These are phyloP conservation scores for Fraxinus americana DNA, from an alignment of 257 asterid species.

Conservation along the genomic window DNA sequence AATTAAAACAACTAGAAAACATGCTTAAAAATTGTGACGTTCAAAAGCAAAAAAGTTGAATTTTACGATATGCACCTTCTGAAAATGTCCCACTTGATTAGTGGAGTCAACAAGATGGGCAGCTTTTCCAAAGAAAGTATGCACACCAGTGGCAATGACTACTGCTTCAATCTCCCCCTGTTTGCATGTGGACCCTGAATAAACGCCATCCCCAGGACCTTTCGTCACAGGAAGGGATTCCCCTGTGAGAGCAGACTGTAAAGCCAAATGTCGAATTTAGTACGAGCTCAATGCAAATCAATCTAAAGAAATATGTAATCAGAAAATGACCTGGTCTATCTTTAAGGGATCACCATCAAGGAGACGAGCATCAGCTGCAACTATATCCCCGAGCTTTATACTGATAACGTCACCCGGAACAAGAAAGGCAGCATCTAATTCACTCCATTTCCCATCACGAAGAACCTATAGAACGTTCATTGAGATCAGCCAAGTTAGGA, in stretches of 20 bases:
- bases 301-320: not conserved
- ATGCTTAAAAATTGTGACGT: not conserved
- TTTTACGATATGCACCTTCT: slow-evolving; percentile 30
- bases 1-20: too few relatives aligned
- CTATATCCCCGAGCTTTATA: slow-evolving; percentile 44
- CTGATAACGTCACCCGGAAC: slow-evolving; percentile 44
- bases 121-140: slow-evolving; percentile 50
- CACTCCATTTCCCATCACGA: slow-evolving; percentile 27
- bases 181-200: slow-evolving; percentile 51
- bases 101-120: slow-evolving; percentile 53
- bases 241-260: slow-evolving; percentile 49
- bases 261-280: slow-evolving; percentile 7
- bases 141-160: slow-evolving; percentile 46
- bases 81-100: slow-evolving; percentile 49
- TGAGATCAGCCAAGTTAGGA: not conserved
- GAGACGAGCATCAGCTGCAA: slow-evolving; percentile 48
- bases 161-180: slow-evolving; percentile 51
- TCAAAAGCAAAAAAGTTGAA: not conserved
- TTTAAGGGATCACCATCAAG: slow-evolving; percentile 46
- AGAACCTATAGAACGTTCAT: slow-evolving; percentile 8
- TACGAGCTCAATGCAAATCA: slow-evolving; percentile 1
- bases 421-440: slow-evolving; percentile 22
- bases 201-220: slow-evolving; percentile 41
- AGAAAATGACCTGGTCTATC: slow-evolving; percentile 42
- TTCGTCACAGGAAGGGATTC: slow-evolving; percentile 46